Evolutionary conservation across 2,329 filamentous ascomycete species (phyloP).

Genomic region (Cercospora berteroae): DNA sequence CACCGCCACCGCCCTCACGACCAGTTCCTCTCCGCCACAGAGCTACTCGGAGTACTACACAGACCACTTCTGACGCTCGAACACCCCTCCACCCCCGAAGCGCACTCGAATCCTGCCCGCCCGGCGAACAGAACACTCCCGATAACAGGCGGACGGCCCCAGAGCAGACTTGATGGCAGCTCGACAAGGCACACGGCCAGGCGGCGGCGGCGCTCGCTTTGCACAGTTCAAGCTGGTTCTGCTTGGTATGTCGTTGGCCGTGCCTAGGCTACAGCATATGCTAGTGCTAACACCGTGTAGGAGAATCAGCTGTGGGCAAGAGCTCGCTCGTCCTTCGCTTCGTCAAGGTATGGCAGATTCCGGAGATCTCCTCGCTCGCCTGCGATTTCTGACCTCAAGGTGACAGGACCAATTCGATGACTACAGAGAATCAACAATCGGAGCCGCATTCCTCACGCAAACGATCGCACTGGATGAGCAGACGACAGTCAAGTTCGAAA

Average conservation of each 20-base stretch:
- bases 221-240: conserved; percentile 99
- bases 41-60: neutral
- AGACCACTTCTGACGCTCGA: neutral
- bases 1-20: neutral
- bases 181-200: conserved; percentile 67
- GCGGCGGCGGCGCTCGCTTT: conserved; percentile 69
- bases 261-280: conserved; percentile 29
- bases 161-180: conserved; percentile 66
- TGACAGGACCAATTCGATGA: conserved; percentile 95
- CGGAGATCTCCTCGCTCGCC: neutral
- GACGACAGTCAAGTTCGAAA: conserved; percentile 99
- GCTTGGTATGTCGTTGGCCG: conserved; percentile 65
- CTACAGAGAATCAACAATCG: conserved; percentile 96
- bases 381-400: conserved; percentile 1
- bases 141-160: neutral
- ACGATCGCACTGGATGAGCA: conserved; percentile 97
- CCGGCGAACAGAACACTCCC: neutral
- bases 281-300: conserved; percentile 51
- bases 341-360: conserved; percentile 70
- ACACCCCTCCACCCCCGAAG: neutral
- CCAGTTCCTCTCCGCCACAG: neutral
- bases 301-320: conserved; percentile 99
- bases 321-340: conserved; percentile 97
- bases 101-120: neutral
- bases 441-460: conserved; percentile 97